Conservation (phyloP, 345 rosid genomes). For the Melastoma malabathricum region DNA sequence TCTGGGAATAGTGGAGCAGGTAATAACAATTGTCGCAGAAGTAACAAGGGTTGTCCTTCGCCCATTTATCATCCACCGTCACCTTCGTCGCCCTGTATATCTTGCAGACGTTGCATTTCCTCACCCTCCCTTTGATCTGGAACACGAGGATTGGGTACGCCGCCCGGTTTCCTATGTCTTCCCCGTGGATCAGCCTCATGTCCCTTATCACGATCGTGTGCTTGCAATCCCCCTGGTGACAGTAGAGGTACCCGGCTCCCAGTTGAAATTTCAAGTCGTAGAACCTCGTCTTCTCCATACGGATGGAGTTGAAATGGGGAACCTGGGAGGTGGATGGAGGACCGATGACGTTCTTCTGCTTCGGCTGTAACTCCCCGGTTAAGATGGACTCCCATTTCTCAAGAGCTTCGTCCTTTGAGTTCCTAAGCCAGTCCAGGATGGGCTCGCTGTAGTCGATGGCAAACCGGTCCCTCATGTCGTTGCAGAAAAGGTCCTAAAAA, state of each 20-base stretch:
- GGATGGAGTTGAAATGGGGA: constrained; percentile 40
- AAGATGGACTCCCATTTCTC: constrained; percentile 56
- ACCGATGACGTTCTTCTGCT: constrained; percentile 43
- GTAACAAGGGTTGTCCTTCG: constrained; percentile 55
- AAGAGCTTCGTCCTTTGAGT: constrained; percentile 54
- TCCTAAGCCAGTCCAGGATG: constrained; percentile 61
- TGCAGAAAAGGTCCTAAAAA: constrained; percentile 54
- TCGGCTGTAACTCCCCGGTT: constrained; percentile 41
- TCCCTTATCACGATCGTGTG: constrained; percentile 69
- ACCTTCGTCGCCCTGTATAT: constrained; percentile 47
- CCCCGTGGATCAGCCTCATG: constrained; percentile 72
- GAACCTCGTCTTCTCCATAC: constrained; percentile 53
- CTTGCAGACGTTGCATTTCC: constrained; percentile 61
- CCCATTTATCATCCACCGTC: constrained; percentile 59
- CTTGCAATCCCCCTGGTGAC: constrained; percentile 96
- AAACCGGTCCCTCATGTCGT: constrained; percentile 57
- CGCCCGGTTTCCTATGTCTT: constrained; percentile 44
- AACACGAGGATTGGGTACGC: constrained; percentile 55
- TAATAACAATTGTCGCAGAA: constrained; percentile 63
- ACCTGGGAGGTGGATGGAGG: constrained; percentile 19
- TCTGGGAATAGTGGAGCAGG: constrained; percentile 39
- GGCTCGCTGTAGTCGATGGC: constrained; percentile 62
- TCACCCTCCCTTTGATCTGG: constrained; percentile 26
- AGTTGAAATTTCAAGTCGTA: constrained; percentile 60
- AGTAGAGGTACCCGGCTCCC: constrained; percentile 76